Base-by-base conservation (phyloP, 257 asterid species). In the Primulina eburnea region DNA sequence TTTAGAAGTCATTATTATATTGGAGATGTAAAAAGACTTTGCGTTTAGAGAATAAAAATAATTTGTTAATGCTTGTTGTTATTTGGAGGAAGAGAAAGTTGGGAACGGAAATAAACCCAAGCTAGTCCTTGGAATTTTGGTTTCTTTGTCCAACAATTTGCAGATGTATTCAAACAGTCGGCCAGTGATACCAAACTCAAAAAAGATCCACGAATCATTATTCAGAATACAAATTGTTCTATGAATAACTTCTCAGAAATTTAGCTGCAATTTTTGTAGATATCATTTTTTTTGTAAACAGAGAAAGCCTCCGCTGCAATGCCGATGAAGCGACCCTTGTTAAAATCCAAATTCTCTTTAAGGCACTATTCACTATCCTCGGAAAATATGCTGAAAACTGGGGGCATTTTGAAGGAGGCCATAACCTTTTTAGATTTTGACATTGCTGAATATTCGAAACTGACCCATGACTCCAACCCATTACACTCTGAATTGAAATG, bases 381-480 rank as follows among this genome's bases (percentile, higher is more conserved):
- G 0, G 38, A 40, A 43, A 72, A 73, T 62, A 65, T 77, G 64
- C 90, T 88, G 14, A 82, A 81, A 68, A 58, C 59, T 4, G 93
- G 96, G 16, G 80, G 73, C 71, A 20, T 76, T 72, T 71, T 87
- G 82, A 81, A 84, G 85, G 87, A 21, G 24, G 37, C 85, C 50
- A 83, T 88, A 74, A 56, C 62, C 34, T 90, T 89, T 76, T 75
- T 85, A 0, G 67, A 58, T 20, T 58, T 77, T 0, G 96, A 93
- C 73, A 76, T 89, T 62, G 21, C 73, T 8, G 90, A 78, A 2
- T 87, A 87, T 52, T 90, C 98, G 29, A 82, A 83, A 75, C 85
- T 89, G 55, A 89, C 89, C 32, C 77, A 68, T 11, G 99, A 93
- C 38, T 66, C 72, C 14, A 90, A 93, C 69, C 99, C 92, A 4